These are phyloP conservation scores for Pyrenophora seminiperda DNA, from an alignment of 2,329 filamentous ascomycete species.

Conservation along the genomic window DNA sequence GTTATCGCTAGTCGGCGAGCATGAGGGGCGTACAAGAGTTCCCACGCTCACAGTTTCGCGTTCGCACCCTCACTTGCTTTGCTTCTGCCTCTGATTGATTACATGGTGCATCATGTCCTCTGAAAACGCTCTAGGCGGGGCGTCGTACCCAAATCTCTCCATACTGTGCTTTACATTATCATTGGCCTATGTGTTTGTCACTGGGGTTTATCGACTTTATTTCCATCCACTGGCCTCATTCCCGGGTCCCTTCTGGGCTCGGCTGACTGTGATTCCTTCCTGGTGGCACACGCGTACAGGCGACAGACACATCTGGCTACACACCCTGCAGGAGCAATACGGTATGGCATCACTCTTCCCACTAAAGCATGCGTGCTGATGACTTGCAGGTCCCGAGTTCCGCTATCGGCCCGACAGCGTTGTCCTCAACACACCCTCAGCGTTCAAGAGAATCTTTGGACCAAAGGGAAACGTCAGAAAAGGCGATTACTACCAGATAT, in stretches of 20 bases:
- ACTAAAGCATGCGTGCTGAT: not conserved
- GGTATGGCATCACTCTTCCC: conserved; percentile 50
- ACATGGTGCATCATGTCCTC: conserved; percentile 10
- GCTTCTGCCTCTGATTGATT: conserved; percentile 3
- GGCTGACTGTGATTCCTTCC: conserved; percentile 24
- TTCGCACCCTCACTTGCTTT: conserved; percentile 1
- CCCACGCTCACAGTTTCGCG: conserved; percentile 4
- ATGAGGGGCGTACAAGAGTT: conserved; percentile 11
- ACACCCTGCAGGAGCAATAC: conserved; percentile 72
- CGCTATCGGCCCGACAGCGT: conserved; percentile 76
- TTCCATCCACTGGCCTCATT: conserved; percentile 31
- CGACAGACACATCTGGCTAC: conserved; percentile 73
- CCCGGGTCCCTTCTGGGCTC: conserved; percentile 34
- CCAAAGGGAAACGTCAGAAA: conserved; percentile 53
- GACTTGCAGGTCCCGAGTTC: conserved; percentile 43
- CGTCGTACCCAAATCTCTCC: conserved; percentile 10
- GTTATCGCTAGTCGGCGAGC: conserved; percentile 1
- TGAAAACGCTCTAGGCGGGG: not conserved
- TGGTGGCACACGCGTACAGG: conserved; percentile 71
- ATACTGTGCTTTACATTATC: conserved; percentile 3
- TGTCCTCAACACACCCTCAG: conserved; percentile 69
- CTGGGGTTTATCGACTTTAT: conserved; percentile 22
- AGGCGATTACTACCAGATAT: conserved; percentile 50
- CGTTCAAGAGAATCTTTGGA: conserved; percentile 53
- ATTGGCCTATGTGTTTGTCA: conserved; percentile 16